Evolutionary conservation across 352 stramenopile genomes (phyloP), one percentile per base, ranked within the genome.

Genomic region (Phytopythium kandeliae): DNA sequence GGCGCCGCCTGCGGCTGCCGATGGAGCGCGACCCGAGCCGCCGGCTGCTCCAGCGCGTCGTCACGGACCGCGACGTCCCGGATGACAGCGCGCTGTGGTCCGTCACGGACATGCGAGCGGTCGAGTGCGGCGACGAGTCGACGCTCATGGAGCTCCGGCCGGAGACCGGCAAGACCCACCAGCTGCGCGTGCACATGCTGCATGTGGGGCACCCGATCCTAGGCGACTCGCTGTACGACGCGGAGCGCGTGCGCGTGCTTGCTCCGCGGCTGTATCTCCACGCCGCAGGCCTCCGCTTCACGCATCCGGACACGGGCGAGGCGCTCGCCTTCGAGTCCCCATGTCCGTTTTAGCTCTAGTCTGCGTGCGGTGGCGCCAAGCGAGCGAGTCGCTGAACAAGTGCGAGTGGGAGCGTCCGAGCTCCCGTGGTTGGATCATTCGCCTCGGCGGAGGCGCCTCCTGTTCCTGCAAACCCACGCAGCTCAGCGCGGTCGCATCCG

Each of bases 151-250:
- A 85, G 41, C 76, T 96, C 30, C 77, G 65, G 44, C 82, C 86
- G 2, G 48, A 90, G 33, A 94, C 83, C 0, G 82, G 83, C 36
- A 83, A 96, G 65, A 97, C 89, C n/a, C 94, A 98, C 72, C 94
- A 98, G 69, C 70, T 98, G 25, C 92, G 96, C 67, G 85, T 98
- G 43, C 94, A 98, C 62, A 89, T 97, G 78, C 72, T 90, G 28
- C 71, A 89, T 19, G 62, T 97, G 42, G 92, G 89, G 11, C 87
- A 97, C 58, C 86, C 92, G 12, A 97, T 98, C 55, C 69, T 98
- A 2, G 94, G 92, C 15, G 94, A 98, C 64, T 80, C 71, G 30
- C 63, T 96, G 5, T 98, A 98, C 47, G 73, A 63, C 21, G 63
- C 63, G 1, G 57, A 66, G 15, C 38, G 67, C n/a, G 79, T 87